Percentiles rank a stretch among this genome's conserved stretches.
These are phyloP conservation scores for Arthromyces matolae DNA, from an alignment of 768 basidiomycete genomes.

Conservation along the genomic window DNA sequence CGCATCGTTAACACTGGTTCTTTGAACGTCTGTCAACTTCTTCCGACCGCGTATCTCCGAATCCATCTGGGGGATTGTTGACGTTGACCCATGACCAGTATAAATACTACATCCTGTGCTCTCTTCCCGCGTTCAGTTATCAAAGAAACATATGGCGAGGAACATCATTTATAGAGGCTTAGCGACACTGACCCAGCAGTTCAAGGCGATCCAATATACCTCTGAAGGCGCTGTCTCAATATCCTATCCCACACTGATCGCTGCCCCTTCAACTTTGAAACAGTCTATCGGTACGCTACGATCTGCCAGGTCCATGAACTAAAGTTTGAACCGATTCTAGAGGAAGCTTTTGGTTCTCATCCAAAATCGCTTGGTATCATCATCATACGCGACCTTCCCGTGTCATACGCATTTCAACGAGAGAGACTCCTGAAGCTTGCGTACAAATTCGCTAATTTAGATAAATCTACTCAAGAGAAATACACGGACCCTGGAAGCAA, in stretches of 20 bases:
- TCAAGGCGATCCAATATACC: slow-evolving; percentile 31
- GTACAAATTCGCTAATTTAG: slow-evolving; percentile 70
- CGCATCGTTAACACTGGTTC: too few relatives aligned
- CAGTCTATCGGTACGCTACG: slow-evolving; percentile 57
- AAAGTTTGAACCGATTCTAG: slow-evolving; percentile 30
- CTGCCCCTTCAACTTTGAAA: slow-evolving; percentile 48
- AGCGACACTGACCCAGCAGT: slow-evolving; percentile 15
- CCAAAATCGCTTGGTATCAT: slow-evolving; percentile 77
- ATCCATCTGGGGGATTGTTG: background rate
- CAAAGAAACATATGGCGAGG: slow-evolving; percentile 20
- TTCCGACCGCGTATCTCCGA: too few relatives aligned
- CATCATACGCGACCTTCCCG: slow-evolving; percentile 77
- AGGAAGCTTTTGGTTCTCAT: slow-evolving; percentile 79
- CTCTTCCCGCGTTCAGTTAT: background rate
- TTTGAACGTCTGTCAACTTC: too few relatives aligned
- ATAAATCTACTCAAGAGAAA: slow-evolving; percentile 62
- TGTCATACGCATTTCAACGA: slow-evolving; percentile 56
- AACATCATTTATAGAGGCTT: slow-evolving; percentile 9
- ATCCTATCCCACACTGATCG: slow-evolving; percentile 56
- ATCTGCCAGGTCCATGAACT: background rate
- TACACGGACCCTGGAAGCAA: slow-evolving; percentile 69
- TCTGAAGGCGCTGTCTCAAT: slow-evolving; percentile 55
- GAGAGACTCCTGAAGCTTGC: slow-evolving; percentile 72
- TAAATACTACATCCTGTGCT: background rate
- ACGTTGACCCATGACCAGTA: background rate